These are phyloP conservation scores for Fraxinus xanthoxyloides DNA, from an alignment of 305 asterid genomes.

Conservation along the genomic window DNA sequence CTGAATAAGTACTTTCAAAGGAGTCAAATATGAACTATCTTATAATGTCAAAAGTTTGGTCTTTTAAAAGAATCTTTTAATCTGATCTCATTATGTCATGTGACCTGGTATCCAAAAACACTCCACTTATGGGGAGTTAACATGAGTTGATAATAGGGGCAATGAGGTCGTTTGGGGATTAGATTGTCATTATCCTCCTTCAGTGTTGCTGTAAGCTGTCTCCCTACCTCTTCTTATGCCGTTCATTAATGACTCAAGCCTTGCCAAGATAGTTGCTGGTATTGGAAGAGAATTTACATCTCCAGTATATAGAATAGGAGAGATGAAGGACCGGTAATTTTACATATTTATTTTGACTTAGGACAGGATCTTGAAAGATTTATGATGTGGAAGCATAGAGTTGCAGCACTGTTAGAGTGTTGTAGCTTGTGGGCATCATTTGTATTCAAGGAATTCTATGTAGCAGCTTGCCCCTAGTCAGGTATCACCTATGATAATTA, in stretches of 20 bases:
- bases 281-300: background rate
- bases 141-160: background rate
- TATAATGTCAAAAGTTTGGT: background rate
- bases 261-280: background rate
- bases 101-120: background rate
- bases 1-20: background rate
- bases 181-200: conserved; percentile 10
- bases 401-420: background rate
- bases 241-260: background rate
- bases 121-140: background rate
- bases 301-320: background rate
- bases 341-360: background rate
- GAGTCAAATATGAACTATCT: background rate
- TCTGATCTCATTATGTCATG: background rate
- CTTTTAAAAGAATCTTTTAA: background rate
- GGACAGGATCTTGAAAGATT: background rate
- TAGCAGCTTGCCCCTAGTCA: background rate
- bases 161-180: background rate
- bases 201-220: background rate
- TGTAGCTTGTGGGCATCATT: background rate
- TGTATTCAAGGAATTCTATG: background rate
- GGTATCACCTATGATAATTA: background rate
- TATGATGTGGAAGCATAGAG: background rate
- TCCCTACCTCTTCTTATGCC: background rate
- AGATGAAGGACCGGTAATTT: background rate